Percentiles rank a stretch among this genome's conserved stretches.
phyloP scores from a whole-genome alignment of 768 basidiomycete genomes.

The Mycena amicta region DNA sequence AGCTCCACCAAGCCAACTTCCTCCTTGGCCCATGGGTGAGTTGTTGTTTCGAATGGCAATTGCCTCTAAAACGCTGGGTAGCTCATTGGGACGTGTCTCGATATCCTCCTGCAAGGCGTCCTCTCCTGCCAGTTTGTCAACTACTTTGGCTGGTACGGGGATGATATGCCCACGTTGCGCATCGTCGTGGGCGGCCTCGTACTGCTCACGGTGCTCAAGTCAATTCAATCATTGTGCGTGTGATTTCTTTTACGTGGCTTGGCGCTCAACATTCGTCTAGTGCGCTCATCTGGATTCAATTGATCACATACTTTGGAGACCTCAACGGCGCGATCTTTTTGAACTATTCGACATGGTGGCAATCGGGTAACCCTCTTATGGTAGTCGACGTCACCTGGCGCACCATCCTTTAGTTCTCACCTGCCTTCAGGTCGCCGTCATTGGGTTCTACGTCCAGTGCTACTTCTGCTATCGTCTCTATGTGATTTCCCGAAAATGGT shows the following conservation, averaged over 20 bases:
- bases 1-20: slow-evolving; percentile 26
- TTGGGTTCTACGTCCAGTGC: slow-evolving; percentile 35
- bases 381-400: slow-evolving; percentile 21
- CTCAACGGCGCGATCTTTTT: slow-evolving; percentile 31
- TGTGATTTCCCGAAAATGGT: slow-evolving; percentile 28
- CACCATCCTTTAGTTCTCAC: background rate
- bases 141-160: slow-evolving; percentile 28
- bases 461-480: slow-evolving; percentile 36
- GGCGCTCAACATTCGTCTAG: slow-evolving; percentile 20
- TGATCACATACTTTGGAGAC: slow-evolving; percentile 31
- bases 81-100: slow-evolving; percentile 29
- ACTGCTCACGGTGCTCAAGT: slow-evolving; percentile 32
- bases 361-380: slow-evolving; percentile 33
- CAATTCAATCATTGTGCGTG: slow-evolving; percentile 36
- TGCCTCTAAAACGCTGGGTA: background rate
- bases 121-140: slow-evolving; percentile 35
- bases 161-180: slow-evolving; percentile 25
- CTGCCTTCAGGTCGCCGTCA: slow-evolving; percentile 29
- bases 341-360: slow-evolving; percentile 37
- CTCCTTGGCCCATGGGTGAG: slow-evolving; percentile 38
- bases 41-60: background rate
- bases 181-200: slow-evolving; percentile 28
- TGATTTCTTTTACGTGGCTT: background rate
- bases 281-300: slow-evolving; percentile 33
- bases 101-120: slow-evolving; percentile 34